phyloP scores from a whole-genome alignment of 2,329 filamentous ascomycete genomes.

The Trichoderma sp. region DNA sequence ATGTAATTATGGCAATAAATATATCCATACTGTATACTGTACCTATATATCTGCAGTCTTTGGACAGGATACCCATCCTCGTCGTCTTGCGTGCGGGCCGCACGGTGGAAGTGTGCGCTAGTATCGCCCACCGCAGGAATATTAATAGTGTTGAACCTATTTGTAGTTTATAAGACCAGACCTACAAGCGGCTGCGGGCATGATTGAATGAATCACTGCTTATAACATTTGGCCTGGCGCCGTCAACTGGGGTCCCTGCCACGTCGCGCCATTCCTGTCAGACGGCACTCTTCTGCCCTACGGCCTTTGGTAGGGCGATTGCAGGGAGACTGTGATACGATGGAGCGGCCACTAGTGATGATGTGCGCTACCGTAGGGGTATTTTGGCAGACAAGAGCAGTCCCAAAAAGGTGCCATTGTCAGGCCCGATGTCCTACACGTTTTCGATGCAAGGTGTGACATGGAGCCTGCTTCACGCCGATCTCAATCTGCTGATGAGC shows the following conservation, averaged over 20 bases:
- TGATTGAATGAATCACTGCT: conserved; percentile 32
- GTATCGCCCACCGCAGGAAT: no score
- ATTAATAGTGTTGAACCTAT: no score
- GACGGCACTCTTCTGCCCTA: conserved; percentile 37
- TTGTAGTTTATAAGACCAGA: no score
- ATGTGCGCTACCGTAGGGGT: conserved; percentile 15
- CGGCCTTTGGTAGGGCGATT: conserved; percentile 34
- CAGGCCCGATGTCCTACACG: neutral
- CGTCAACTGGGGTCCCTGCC: conserved; percentile 36
- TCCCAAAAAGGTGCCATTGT: conserved; percentile 12
- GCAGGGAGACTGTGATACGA: conserved; percentile 22
- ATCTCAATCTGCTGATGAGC: no score
- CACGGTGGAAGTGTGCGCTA: no score
- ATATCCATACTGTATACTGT: neutral
- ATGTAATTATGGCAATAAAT: neutral
- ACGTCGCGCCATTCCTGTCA: conserved; percentile 41
- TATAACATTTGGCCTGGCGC: conserved; percentile 37
- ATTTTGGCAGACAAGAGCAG: conserved; percentile 6
- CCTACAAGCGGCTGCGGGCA: conserved; percentile 38
- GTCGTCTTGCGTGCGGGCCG: no score
- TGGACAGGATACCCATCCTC: no score
- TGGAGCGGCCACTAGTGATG: conserved; percentile 12
- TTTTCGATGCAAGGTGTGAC: no score
- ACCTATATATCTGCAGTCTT: neutral
- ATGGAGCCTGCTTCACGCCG: no score